phyloP scores from a whole-genome alignment of 306 rosid species.

The Trifolium subterraneum region DNA sequence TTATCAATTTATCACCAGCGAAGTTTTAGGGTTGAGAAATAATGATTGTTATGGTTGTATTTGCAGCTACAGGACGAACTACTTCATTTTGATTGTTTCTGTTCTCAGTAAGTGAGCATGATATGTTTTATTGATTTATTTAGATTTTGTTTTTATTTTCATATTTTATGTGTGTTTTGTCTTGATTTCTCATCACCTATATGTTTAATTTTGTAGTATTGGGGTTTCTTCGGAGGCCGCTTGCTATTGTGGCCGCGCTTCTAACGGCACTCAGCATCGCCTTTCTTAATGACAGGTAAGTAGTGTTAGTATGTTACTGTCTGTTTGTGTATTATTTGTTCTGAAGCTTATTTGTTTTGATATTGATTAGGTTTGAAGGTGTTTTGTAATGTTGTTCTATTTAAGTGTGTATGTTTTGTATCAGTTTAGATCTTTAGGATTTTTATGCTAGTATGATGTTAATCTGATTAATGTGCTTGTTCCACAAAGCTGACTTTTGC shows the following conservation, averaged over 20 bases:
- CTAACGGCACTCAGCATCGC: slow-evolving; percentile 90
- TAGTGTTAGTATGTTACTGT: neutral
- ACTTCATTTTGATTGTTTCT: slow-evolving; percentile 80
- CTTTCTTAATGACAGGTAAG: slow-evolving; percentile 91
- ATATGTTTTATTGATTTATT: neutral
- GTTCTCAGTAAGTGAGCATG: slow-evolving; percentile 74
- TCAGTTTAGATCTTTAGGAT: neutral
- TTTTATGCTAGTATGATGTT: neutral
- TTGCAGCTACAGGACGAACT: slow-evolving; percentile 94
- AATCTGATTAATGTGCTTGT: slow-evolving; percentile 19
- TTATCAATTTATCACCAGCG: neutral
- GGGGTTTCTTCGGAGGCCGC: slow-evolving; percentile 89
- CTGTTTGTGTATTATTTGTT: slow-evolving; percentile 1
- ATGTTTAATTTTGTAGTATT: slow-evolving; percentile 59
- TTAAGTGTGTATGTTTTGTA: slow-evolving; percentile 1
- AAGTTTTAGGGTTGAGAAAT: slow-evolving; percentile 20
- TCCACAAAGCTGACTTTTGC: slow-evolving; percentile 6
- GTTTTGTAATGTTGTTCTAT: neutral
- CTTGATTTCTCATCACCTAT: neutral
- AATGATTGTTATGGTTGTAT: slow-evolving; percentile 34
- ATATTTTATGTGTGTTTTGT: slow-evolving; percentile 5
- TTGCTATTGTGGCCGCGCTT: slow-evolving; percentile 78
- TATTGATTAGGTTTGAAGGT: slow-evolving; percentile 6
- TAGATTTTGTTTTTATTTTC: neutral
- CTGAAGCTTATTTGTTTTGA: slow-evolving; percentile 29